phyloP scores from a whole-genome alignment of 768 basidiomycete species.

The Leccinum longicurvipes region DNA sequence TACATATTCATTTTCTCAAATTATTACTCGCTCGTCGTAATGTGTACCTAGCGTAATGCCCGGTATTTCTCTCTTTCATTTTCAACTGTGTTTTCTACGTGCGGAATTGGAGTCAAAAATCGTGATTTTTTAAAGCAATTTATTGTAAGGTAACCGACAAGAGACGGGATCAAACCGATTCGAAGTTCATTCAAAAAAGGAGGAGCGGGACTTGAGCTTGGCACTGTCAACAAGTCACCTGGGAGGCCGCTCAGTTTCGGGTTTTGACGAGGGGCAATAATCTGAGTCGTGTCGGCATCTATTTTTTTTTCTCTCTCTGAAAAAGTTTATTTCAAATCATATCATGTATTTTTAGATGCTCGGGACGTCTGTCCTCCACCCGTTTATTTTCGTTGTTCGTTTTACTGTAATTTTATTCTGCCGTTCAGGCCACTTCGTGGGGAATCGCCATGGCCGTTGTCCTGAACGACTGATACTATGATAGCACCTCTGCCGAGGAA shows the following conservation, averaged over 20 bases:
- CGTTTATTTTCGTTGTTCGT: too few species aligned
- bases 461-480: too few species aligned
- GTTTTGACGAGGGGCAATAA: too few species aligned
- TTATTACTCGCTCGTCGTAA: constrained; percentile 15
- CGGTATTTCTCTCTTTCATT: constrained; percentile 1
- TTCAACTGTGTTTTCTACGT: background rate
- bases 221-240: background rate
- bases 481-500: background rate
- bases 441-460: too few species aligned
- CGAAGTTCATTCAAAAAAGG: background rate
- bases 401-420: too few species aligned
- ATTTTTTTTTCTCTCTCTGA: too few species aligned
- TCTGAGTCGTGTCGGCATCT: too few species aligned
- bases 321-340: too few species aligned
- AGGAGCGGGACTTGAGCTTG: background rate
- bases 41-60: constrained; percentile 30
- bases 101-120: background rate
- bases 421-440: too few species aligned
- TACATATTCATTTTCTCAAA: background rate
- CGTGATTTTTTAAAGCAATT: background rate
- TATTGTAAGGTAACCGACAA: background rate
- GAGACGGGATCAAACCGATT: background rate
- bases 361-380: too few species aligned
- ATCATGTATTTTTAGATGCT: too few species aligned
- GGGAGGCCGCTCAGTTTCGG: too few species aligned